A percentile compares a stretch with the other conserved stretches of the same genome.
phyloP scores from a whole-genome alignment of 164 flowering plant species.

The Vitis rupestris region DNA sequence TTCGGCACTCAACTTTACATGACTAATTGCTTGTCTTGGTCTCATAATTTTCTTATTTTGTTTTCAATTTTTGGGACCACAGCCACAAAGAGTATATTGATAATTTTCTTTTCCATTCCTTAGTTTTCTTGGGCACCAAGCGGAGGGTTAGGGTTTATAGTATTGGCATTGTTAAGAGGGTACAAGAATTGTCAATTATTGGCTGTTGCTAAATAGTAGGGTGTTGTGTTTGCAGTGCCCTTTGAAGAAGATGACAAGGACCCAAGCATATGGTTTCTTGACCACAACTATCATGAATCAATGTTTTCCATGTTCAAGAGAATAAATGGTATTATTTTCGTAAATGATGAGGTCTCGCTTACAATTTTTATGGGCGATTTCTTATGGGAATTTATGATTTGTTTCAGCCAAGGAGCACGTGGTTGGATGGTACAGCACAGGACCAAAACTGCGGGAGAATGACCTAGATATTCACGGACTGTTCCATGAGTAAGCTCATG shows the following conservation, averaged over 20 bases:
- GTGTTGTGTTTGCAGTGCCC: conserved; percentile 60
- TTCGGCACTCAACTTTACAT: too few relatives aligned
- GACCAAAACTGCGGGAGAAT: conserved; percentile 92
- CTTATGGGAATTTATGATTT: not conserved
- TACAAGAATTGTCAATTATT: not conserved
- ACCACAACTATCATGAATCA: conserved; percentile 95
- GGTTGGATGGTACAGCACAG: conserved; percentile 99
- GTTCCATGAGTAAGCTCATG: conserved; percentile 71
- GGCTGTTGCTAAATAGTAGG: not conserved
- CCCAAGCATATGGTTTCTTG: conserved; percentile 96
- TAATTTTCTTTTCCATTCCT: too few relatives aligned
- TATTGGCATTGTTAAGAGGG: too few relatives aligned
- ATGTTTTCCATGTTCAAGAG: conserved; percentile 99
- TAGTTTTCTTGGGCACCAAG: too few relatives aligned
- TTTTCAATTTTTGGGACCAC: too few relatives aligned
- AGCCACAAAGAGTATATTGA: too few relatives aligned
- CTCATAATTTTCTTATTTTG: too few relatives aligned
- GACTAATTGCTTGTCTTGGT: too few relatives aligned
- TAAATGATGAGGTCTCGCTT: too few relatives aligned
- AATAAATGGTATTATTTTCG: conserved; percentile 70
- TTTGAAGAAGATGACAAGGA: conserved; percentile 98
- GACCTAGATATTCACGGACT: conserved; percentile 81
- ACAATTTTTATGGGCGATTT: too few relatives aligned
- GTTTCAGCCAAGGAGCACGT: conserved; percentile 98
- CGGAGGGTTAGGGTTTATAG: too few relatives aligned